These are phyloP conservation scores for Diatrype stigma DNA, from an alignment of 2,329 filamentous ascomycete species.

Conservation along the genomic window DNA sequence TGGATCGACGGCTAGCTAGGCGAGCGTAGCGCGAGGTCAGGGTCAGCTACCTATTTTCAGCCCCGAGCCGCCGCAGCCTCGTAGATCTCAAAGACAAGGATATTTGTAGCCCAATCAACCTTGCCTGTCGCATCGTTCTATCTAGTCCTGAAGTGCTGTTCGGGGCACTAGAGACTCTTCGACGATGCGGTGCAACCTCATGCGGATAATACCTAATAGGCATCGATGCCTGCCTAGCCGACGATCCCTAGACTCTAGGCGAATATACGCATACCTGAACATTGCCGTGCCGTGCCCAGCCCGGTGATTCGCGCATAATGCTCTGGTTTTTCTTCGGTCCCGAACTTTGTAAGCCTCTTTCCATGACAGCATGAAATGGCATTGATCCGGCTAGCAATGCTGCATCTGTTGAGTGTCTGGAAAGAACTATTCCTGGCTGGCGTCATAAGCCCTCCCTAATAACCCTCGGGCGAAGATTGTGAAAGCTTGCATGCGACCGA, in stretches of 20 bases:
- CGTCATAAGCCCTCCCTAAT: neutral
- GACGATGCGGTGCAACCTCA: neutral
- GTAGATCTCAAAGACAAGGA: neutral
- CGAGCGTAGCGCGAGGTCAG: too few relatives aligned
- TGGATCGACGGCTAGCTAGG: too few relatives aligned
- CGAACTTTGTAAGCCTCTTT: neutral
- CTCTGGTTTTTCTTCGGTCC: neutral
- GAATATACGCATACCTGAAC: neutral
- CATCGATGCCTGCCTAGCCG: neutral
- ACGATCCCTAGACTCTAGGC: neutral
- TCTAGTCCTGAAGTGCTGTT: too few relatives aligned
- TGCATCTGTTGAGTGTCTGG: neutral
- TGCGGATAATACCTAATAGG: neutral
- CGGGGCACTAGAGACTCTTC: neutral
- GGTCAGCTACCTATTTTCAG: neutral
- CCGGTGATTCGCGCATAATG: neutral
- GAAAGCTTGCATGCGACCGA: neutral
- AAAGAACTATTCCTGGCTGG: neutral
- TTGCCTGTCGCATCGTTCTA: too few relatives aligned
- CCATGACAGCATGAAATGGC: neutral
- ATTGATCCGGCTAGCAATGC: neutral
- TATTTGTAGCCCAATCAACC: neutral
- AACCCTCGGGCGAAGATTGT: too few relatives aligned
- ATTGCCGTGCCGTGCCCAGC: neutral
- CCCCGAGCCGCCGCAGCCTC: neutral